Conservation (phyloP, 441 rosid genomes). For the Gossypium schwendimanii region DNA sequence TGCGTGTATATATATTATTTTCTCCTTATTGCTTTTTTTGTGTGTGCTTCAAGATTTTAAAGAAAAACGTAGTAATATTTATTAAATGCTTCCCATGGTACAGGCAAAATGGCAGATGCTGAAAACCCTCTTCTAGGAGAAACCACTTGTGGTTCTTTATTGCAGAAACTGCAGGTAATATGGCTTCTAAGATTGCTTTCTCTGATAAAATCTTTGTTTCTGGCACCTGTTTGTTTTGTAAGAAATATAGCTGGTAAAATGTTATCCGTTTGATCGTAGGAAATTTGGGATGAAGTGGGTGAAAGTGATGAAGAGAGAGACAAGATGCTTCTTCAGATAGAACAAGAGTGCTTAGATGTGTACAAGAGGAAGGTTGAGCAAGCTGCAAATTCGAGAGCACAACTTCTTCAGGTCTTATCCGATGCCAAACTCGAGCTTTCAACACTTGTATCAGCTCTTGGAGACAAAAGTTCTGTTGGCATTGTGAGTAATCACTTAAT, state of each 20-base stretch:
- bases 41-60: background rate
- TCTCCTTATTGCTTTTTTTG: background rate
- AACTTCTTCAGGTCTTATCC: slow-evolving; percentile 77
- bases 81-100: background rate
- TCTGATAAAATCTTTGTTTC: slow-evolving; percentile 1
- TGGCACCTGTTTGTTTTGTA: background rate
- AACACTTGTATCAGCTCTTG: slow-evolving; percentile 69
- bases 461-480: slow-evolving; percentile 62
- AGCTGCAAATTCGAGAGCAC: slow-evolving; percentile 78
- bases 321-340: slow-evolving; percentile 84
- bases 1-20: background rate
- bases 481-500: slow-evolving; percentile 41
- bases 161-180: slow-evolving; percentile 80
- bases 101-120: slow-evolving; percentile 52
- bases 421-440: slow-evolving; percentile 86
- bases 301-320: slow-evolving; percentile 83
- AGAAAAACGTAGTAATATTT: background rate
- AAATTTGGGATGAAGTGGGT: slow-evolving; percentile 99
- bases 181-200: background rate
- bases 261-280: slow-evolving; percentile 31
- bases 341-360: slow-evolving; percentile 89
- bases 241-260: background rate
- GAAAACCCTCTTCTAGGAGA: slow-evolving; percentile 80
- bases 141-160: slow-evolving; percentile 76
- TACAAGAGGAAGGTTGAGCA: slow-evolving; percentile 92